Evolutionary conservation across 2,329 filamentous ascomycete species (phyloP).

Genomic region (Penicillium sp.): DNA sequence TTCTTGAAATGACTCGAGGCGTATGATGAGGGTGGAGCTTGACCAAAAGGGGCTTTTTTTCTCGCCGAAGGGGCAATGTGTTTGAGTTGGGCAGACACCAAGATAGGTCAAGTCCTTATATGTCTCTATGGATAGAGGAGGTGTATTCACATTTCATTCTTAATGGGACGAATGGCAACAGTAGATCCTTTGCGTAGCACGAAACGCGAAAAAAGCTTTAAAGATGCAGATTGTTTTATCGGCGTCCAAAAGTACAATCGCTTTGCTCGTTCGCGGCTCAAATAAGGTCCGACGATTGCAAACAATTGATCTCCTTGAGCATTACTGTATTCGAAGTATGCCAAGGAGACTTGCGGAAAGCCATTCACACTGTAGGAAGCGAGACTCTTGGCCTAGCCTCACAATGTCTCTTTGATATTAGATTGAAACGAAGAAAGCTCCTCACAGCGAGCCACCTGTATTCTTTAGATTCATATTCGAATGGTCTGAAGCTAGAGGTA

Average conservation of each 20-base stretch:
- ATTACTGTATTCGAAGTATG: not conserved
- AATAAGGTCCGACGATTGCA: not conserved
- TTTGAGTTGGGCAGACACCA: not conserved
- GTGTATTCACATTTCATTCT: slow-evolving; percentile 37
- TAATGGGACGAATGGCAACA: slow-evolving; percentile 68
- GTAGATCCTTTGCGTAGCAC: not conserved
- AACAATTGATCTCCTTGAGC: not conserved
- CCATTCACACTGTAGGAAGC: not conserved
- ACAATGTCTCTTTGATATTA: not conserved
- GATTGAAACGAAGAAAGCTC: not conserved
- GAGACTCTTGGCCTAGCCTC: not conserved
- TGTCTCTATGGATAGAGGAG: not conserved
- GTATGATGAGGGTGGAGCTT: not conserved
- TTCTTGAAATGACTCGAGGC: not conserved
- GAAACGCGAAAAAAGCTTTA: not conserved
- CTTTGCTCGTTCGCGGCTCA: not conserved
- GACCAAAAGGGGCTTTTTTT: not conserved
- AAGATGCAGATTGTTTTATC: not conserved
- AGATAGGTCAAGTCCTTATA: not conserved
- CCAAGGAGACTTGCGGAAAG: not conserved
- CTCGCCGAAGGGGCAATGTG: not conserved
- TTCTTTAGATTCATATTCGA: too few relatives aligned
- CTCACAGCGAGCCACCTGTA: too few relatives aligned
- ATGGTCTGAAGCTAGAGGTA: too few relatives aligned
- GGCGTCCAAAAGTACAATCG: not conserved